Base-by-base conservation (phyloP, 75 land plant species). In the Isoetes taiwanensis region DNA sequence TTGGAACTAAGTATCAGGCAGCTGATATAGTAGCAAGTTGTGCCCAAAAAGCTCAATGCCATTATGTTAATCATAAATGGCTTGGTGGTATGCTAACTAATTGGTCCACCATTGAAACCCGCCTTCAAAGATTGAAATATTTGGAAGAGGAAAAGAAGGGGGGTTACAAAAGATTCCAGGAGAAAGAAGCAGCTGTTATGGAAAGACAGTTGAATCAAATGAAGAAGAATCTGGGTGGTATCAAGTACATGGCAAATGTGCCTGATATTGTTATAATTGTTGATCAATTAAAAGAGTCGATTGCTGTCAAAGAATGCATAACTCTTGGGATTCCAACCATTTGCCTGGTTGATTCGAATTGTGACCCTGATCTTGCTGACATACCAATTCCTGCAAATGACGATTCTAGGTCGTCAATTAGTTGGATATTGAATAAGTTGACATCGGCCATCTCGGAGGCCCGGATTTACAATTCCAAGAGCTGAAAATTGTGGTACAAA, bases 21-120 rank as follows among this genome's bases (percentile, higher is more conserved):
- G 10, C 6, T 59, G 21, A 43, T 59, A n/a, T 14, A 25, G 17
- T 16, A 25, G 41, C 26, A 23, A 41, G 17, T 39, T 1, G 6
- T 20, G 11, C n/a, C 28, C n/a, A n/a, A 39, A 16, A 10, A 59
- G 4, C 11, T 59, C 26, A 28, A 39, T 59, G 31, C 6, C 61
- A 59, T 59, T 59, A 59, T 59, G 53, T 59, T 26, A 59, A 59
- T 10, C 17, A 24, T 11, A 59, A 37, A 40, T 41, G 62, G 62
- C 16, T 59, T 25, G 27, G 9, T 46, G 52, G 52, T 41, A 59
- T 39, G 28, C 41, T 59, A 59, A 59, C 50, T 26, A 59, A 59
- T 59, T 59, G 29, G 50, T 34, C 23, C 24, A 59, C 54, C 28
- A 41, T 19, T 3, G 41, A 59, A 21, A 24, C 0, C 20, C 35